These are phyloP conservation scores for Fusarium sp. DNA, from an alignment of 2,329 filamentous ascomycete species.

Conservation along the genomic window DNA sequence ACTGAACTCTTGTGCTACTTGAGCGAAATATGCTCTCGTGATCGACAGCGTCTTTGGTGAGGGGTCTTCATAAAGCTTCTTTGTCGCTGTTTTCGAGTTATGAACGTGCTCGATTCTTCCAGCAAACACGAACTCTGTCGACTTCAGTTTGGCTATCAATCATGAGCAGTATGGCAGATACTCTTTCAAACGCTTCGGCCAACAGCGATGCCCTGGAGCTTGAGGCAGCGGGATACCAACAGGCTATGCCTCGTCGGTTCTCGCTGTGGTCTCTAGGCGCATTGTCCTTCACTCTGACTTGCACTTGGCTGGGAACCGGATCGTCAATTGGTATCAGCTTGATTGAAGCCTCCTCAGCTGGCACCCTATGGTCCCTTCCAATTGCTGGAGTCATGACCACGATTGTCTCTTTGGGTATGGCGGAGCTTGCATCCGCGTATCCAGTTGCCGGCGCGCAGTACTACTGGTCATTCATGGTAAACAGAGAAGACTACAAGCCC, in stretches of 20 bases:
- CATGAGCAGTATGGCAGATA: background rate
- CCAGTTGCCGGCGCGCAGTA: constrained; percentile 46
- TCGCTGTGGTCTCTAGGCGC: constrained; percentile 43
- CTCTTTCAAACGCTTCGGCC: background rate
- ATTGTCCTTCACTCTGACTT: constrained; percentile 47
- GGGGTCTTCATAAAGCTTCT: background rate
- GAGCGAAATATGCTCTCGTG: background rate
- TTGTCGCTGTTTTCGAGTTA: background rate
- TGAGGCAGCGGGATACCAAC: constrained; percentile 46
- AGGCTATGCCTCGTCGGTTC: constrained; percentile 49
- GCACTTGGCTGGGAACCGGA: constrained; percentile 48
- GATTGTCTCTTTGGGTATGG: constrained; percentile 44
- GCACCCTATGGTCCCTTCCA: constrained; percentile 45
- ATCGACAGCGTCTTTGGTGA: background rate
- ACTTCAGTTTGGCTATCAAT: too few species aligned
- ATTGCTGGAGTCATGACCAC: constrained; percentile 45
- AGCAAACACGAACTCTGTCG: background rate
- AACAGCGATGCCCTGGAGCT: constrained; percentile 46
- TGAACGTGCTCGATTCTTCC: background rate
- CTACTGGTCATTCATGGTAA: constrained; percentile 45
- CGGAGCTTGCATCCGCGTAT: constrained; percentile 43
- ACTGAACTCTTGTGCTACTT: background rate
- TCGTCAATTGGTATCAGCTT: constrained; percentile 46
- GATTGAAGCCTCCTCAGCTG: constrained; percentile 42
- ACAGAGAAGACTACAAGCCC: constrained; percentile 38